Conservation (phyloP, 2,329 filamentous ascomycete species). For the Diaporthe longicolla region DNA sequence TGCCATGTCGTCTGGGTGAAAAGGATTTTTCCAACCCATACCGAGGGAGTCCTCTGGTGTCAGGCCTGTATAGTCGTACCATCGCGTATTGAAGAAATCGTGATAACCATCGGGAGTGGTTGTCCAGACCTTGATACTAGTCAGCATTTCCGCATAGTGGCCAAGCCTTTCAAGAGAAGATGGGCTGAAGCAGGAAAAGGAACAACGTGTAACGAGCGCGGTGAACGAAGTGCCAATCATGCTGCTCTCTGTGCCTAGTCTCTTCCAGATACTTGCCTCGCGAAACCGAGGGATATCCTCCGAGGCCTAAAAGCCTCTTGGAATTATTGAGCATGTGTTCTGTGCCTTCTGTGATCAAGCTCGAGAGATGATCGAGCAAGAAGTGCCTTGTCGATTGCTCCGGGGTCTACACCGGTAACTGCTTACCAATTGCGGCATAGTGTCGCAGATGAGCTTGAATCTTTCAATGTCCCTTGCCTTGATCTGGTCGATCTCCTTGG, state of each 20-base stretch:
- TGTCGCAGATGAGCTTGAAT: constrained; percentile 83
- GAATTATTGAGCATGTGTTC: neutral
- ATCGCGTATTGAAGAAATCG: constrained; percentile 84
- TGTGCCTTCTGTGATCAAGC: neutral
- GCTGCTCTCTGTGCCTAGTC: neutral
- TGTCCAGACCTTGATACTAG: constrained; percentile 70
- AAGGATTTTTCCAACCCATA: constrained; percentile 72
- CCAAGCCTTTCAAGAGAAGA: too few species aligned
- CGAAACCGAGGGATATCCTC: constrained; percentile 21
- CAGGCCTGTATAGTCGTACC: constrained; percentile 84
- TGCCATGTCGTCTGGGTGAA: constrained; percentile 78
- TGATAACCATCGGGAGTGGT: constrained; percentile 74
- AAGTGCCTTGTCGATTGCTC: neutral
- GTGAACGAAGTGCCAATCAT: neutral
- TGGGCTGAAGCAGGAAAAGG: neutral
- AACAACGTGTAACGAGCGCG: neutral
- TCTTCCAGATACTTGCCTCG: constrained; percentile 23
- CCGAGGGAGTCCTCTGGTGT: constrained; percentile 74
- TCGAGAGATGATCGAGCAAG: neutral
- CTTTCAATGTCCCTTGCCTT: constrained; percentile 79
- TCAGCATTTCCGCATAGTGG: neutral
- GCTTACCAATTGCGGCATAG: constrained; percentile 72
- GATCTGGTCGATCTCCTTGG: constrained; percentile 77
- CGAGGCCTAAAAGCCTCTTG: constrained; percentile 14
- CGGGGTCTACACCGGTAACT: constrained; percentile 14